Conservation (phyloP, 176 grass and related monocot species). For the Lolium perenne region DNA sequence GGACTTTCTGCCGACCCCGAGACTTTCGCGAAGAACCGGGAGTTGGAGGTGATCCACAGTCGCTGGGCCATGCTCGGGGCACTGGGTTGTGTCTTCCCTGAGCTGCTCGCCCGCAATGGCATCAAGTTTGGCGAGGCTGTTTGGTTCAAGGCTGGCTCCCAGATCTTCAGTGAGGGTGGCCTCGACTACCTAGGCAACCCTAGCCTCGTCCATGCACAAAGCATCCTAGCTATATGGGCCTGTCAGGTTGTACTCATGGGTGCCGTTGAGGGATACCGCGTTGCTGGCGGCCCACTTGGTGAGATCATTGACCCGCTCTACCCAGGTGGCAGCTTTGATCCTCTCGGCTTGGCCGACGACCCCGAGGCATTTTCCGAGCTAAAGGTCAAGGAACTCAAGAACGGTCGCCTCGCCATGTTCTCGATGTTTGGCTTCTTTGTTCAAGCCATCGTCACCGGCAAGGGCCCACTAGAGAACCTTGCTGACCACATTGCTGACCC, state of each 20-base stretch:
- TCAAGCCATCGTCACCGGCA: background rate
- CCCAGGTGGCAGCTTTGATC: background rate
- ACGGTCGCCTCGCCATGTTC: background rate
- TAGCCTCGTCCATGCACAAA: background rate
- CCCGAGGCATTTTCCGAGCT: background rate
- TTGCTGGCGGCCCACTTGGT: background rate
- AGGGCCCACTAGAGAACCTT: background rate
- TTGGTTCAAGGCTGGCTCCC: slow-evolving; percentile 6
- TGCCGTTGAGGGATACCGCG: background rate
- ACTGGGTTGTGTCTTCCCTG: background rate
- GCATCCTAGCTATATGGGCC: background rate
- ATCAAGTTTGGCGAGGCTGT: background rate
- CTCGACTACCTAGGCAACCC: background rate
- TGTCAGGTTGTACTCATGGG: background rate
- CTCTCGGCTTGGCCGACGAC: background rate
- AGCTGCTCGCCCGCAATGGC: background rate
- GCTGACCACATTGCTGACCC: background rate
- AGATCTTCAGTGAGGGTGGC: background rate
- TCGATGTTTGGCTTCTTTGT: background rate
- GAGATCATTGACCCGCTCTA: background rate
- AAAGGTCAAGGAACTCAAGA: background rate
- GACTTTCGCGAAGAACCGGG: slow-evolving; percentile 9
- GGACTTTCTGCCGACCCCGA: background rate
- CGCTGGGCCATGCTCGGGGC: slow-evolving; percentile 4
- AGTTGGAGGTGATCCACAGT: background rate